Evolutionary conservation across 176 grass and related monocot genomes (phyloP), one percentile per base, ranked within the genome.

Genomic region (Raddia distichophylla): DNA sequence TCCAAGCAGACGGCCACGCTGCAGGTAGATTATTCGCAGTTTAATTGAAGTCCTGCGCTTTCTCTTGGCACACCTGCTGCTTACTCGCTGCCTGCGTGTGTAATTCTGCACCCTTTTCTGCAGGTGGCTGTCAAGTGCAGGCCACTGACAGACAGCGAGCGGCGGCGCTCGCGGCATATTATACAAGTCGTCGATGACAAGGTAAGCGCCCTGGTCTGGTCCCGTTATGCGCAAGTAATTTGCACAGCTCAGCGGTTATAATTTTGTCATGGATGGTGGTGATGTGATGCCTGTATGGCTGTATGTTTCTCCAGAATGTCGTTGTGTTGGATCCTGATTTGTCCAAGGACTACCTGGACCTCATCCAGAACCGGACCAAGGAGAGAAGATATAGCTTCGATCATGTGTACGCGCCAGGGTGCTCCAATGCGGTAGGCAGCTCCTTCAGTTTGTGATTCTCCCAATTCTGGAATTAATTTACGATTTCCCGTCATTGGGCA

Each of bases 51-150:
- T 27, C 1, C 27, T 27, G 6, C 60, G 10, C 5, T 20, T 64
- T 78, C 27, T 34, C 2, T 55, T 60, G n/a, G 33, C n/a, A 22
- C 34, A 8, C 18, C 40, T 32, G 79, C 52, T 45, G n/a, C 74
- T 68, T 65, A 44, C 50, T 37, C 7, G 61, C 42, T 27, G 37
- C 11, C 3, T 61, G 35, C n/a, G 19, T 55, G 8, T 32, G 12
- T 68, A 17, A 81, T 48, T 57, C 3, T 78, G 49, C 18, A n/a
- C 47, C 43, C 0, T 80, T 64, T 19, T 40, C 37, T 80, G 7
- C 69, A 99, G 96, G 96, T 99, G 82, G 89, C 93, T 60, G 91
- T 99, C 65, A 99, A 95, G 77, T 99, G 96, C 80, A 91, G 96
- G 85, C 96, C 96, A 69, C 68, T 99, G 75, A 93, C 89, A 13